A percentile compares a stretch with the other conserved stretches of the same genome.
These are phyloP conservation scores for Mercurialis annua DNA, from an alignment of 345 rosid genomes.

Conservation along the genomic window DNA sequence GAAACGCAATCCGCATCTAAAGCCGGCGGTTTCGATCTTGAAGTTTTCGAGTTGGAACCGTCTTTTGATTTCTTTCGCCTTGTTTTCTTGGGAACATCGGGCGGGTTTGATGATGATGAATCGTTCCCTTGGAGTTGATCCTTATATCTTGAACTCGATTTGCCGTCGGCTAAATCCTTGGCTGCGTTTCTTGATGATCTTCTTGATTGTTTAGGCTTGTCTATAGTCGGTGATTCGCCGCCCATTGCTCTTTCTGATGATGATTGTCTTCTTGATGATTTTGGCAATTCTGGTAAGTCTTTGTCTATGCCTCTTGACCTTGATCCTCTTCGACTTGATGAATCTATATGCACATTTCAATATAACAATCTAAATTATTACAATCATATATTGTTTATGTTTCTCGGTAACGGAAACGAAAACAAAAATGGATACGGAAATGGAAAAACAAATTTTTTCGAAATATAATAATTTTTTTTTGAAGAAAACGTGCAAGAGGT, in stretches of 20 bases:
- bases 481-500: no score
- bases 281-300: constrained; percentile 35
- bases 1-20: constrained; percentile 29
- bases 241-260: constrained; percentile 9
- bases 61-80: constrained; percentile 45
- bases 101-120: constrained; percentile 19
- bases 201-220: constrained; percentile 44
- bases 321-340: constrained; percentile 21
- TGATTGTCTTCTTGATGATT: constrained; percentile 41
- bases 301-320: background rate
- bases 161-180: constrained; percentile 10
- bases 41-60: constrained; percentile 19
- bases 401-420: no score
- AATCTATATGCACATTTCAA: background rate
- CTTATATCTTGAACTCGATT: constrained; percentile 11
- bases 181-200: constrained; percentile 34
- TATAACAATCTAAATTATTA: no score
- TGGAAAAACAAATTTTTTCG: no score
- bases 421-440: no score
- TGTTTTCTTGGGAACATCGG: constrained; percentile 31
- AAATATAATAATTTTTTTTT: no score
- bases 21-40: constrained; percentile 33
- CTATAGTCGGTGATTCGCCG: constrained; percentile 36
- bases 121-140: constrained; percentile 24
- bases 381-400: no score